phyloP scores from a whole-genome alignment of 2,329 filamentous ascomycete species.

The Alternaria arborescens region DNA sequence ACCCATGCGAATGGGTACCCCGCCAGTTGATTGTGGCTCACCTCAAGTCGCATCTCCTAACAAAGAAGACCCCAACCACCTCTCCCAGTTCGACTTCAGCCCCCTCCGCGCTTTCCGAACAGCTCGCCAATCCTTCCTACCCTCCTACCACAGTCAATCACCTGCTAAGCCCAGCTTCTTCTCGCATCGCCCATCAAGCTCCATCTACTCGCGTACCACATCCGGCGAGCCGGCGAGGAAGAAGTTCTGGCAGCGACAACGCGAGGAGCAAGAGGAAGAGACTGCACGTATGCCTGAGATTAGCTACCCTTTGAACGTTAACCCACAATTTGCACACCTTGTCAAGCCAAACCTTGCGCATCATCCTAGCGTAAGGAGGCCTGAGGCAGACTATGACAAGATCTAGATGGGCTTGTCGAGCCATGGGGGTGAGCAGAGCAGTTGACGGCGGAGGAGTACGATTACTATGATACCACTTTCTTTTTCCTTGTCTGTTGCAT shows the following conservation, averaged over 20 bases:
- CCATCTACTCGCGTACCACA: conserved; percentile 47
- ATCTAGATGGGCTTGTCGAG: conserved; percentile 21
- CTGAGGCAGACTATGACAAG: conserved; percentile 42
- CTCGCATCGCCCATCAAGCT: conserved; percentile 39
- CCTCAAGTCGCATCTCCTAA: conserved; percentile 27
- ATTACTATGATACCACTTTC: conserved; percentile 47
- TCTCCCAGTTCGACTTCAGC: conserved; percentile 44
- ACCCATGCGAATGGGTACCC: conserved; percentile 37
- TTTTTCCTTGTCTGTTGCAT: conserved; percentile 15
- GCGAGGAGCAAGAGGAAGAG: conserved; percentile 48
- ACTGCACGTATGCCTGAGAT: conserved; percentile 62
- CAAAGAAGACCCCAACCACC: conserved; percentile 35
- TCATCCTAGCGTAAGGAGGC: conserved; percentile 56
- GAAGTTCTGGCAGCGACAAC: conserved; percentile 44
- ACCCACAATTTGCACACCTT: conserved; percentile 63
- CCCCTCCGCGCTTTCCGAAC: conserved; percentile 50
- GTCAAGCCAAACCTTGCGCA: conserved; percentile 65
- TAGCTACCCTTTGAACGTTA: conserved; percentile 63
- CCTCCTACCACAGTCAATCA: conserved; percentile 56
- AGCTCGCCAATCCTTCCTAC: conserved; percentile 55
- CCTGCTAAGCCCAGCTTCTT: conserved; percentile 38
- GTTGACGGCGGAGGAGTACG: conserved; percentile 4
- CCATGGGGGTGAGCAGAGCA: background rate
- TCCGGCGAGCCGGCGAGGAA: conserved; percentile 38
- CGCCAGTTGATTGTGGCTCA: conserved; percentile 44